Evolutionary conservation across 306 rosid species (phyloP), one percentile per base, ranked within the genome.

Genomic region (Quercus cerris): DNA sequence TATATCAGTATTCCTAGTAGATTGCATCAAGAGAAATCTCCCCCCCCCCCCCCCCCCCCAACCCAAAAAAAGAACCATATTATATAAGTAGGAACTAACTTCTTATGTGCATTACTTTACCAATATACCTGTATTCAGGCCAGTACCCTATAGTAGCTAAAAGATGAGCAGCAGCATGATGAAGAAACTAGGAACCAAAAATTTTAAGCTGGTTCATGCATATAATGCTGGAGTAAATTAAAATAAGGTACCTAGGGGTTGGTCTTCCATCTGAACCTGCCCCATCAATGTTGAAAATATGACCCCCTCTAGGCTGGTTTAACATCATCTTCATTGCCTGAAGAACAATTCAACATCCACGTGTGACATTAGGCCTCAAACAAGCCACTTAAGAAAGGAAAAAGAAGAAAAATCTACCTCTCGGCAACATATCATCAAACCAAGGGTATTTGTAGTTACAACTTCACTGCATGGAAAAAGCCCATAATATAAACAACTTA

Each of bases 261-360:
- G 99, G 99, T 86, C 97, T 88, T 83, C 99, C 99, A 84, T 94
- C 97, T 27, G 99, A 93, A 87, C 97, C 99, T 15, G 99, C 99
- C 78, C 97, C 99, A 74, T 94, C 99, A 75, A 94, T 91, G 85
- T 93, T 94, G 90, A 94, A 94, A 77, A 94, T 81, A 85, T 93
- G 99, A 77, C 99, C 99, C 67, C 99, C 99, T 7, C 94, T 88
- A 72, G 91, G 91, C 80, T 94, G 97, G 85, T 80, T 86, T 78
- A 75, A 86, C 99, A 94, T 94, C 95, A 92, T 87, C 82, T 91
- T 93, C 70, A 94, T 93, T 82, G 97, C 99, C 99, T 94, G 80
- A 73, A 75, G 73, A 78, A 80, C 77, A 75, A 87, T 75, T 73
- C 69, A 81, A 81, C 54, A 75, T 72, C 49, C 69, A 68, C 67